Percentiles rank a stretch among this genome's conserved stretches.
Conservation (phyloP, 768 basidiomycete genomes). For the Multifurca ochricompacta region DNA sequence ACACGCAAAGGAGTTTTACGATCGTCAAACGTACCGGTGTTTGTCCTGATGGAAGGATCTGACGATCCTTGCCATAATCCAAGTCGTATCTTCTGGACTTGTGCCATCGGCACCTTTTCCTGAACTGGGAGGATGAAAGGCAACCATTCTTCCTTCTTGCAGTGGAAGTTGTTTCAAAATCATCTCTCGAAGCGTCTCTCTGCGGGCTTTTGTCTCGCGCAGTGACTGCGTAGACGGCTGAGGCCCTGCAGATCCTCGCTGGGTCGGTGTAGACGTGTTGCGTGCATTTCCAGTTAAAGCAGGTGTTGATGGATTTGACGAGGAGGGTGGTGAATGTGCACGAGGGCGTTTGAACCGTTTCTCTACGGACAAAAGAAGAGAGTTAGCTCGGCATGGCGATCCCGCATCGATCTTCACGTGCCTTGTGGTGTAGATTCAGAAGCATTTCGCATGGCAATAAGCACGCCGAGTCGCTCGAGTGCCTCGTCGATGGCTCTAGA, state of each 20-base stretch:
- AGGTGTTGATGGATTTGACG: slow-evolving; percentile 32
- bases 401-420: slow-evolving; percentile 3
- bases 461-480: slow-evolving; percentile 57
- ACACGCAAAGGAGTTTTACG: neutral
- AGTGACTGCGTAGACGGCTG: slow-evolving; percentile 42
- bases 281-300: slow-evolving; percentile 31
- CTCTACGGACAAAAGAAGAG: neutral
- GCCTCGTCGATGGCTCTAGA: slow-evolving; percentile 63
- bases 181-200: slow-evolving; percentile 51
- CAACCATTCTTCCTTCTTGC: slow-evolving; percentile 69
- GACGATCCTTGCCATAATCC: slow-evolving; percentile 76
- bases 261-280: slow-evolving; percentile 48
- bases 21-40: slow-evolving; percentile 41
- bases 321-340: slow-evolving; percentile 56
- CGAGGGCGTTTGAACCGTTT: slow-evolving; percentile 75
- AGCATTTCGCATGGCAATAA: slow-evolving; percentile 68
- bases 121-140: slow-evolving; percentile 53
- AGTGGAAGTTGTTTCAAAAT: slow-evolving; percentile 57
- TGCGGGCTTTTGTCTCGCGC: slow-evolving; percentile 59
- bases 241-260: slow-evolving; percentile 52
- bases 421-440: slow-evolving; percentile 50
- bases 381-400: neutral
- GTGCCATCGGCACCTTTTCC: slow-evolving; percentile 51
- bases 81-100: slow-evolving; percentile 43
- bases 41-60: slow-evolving; percentile 66